Conservation (phyloP, 1,139 yeast genomes). For the Yamadazyma diddensiae region DNA sequence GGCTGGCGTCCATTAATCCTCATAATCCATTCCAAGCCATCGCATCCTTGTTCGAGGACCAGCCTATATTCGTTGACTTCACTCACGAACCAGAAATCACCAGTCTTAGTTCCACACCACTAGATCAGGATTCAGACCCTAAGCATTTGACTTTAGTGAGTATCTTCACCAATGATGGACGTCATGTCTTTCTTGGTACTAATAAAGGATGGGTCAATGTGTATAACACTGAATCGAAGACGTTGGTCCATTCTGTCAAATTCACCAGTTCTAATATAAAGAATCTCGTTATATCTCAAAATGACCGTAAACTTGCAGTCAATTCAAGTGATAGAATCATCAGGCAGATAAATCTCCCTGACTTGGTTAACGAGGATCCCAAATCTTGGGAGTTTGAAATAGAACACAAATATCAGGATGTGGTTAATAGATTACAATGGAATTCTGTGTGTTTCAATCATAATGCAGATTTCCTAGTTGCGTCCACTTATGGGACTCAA, state of each 20-base stretch:
- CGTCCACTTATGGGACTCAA: conserved; percentile 77
- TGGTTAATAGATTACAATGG: conserved; percentile 88
- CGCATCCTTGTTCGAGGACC: conserved; percentile 51
- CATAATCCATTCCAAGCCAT: conserved; percentile 37
- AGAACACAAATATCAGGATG: conserved; percentile 86
- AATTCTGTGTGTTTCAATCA: conserved; percentile 74
- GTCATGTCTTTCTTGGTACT: conserved; percentile 68
- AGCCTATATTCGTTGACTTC: conserved; percentile 55
- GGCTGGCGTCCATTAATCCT: conserved; percentile 68
- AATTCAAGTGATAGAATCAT: conserved; percentile 83
- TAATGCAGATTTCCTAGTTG: conserved; percentile 81
- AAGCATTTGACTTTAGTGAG: conserved; percentile 31
- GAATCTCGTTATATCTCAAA: conserved; percentile 60
- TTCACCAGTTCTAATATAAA: conserved; percentile 72
- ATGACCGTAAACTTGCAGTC: conserved; percentile 68
- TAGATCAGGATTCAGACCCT: conserved; percentile 16
- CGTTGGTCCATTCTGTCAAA: conserved; percentile 48
- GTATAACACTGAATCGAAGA: conserved; percentile 24
- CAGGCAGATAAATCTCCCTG: conserved; percentile 63
- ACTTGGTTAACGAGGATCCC: conserved; percentile 30
- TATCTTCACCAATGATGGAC: conserved; percentile 43
- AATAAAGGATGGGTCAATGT: conserved; percentile 76
- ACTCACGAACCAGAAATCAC: conserved; percentile 29
- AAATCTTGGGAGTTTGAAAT: conserved; percentile 58
- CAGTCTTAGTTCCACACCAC: conserved; percentile 26